Evolutionary conservation across 345 rosid species (phyloP), one percentile per base, ranked within the genome.

Genomic region (Pugionium dolabratum): DNA sequence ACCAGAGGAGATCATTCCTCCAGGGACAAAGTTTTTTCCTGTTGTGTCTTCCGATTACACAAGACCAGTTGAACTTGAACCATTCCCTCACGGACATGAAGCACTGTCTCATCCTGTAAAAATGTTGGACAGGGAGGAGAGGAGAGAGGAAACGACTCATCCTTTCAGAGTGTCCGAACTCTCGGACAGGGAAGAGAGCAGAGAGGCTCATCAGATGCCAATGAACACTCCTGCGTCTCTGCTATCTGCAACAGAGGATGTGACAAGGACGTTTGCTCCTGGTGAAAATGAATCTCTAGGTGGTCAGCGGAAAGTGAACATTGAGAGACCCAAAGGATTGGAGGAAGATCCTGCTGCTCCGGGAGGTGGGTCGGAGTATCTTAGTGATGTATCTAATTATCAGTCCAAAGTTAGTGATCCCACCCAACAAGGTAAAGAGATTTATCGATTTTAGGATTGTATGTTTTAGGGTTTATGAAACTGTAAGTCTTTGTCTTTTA

Each of bases 391-490:
- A 31, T 65, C 90, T 3, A 90, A 85, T 71, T 82, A 82, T 70
- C 82, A 82, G 72, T 60, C 86, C 29, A 86, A 90, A 62, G 85
- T 71, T 64, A 41, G 76, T 0, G 94, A 80, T 70, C 84, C 88
- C 6, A 73, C 77, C 0, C 70, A 61, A 28, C 0, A 74, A 43
- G 91, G 97, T 79, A 73, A 54, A 18, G 18, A 18, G 18, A 18
- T 18, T 18, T 18, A 18, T 18, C 18, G 18, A 18, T 18, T 18
- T 18, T 18, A 18, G 18, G 18, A 18, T 18, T 18, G 18, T 18
- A 18, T 18, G 18, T 18, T 18, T 18, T 18, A 18, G 18, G 18
- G 18, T 18, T 18, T 18, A 18, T 18, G 18, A 18, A 18, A 18
- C 18, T 18, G 18, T 18, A 18, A 18, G 18, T 18, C 18, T 18